phyloP scores from a whole-genome alignment of 2,329 filamentous ascomycete species.

The Lithohypha guttulata region DNA sequence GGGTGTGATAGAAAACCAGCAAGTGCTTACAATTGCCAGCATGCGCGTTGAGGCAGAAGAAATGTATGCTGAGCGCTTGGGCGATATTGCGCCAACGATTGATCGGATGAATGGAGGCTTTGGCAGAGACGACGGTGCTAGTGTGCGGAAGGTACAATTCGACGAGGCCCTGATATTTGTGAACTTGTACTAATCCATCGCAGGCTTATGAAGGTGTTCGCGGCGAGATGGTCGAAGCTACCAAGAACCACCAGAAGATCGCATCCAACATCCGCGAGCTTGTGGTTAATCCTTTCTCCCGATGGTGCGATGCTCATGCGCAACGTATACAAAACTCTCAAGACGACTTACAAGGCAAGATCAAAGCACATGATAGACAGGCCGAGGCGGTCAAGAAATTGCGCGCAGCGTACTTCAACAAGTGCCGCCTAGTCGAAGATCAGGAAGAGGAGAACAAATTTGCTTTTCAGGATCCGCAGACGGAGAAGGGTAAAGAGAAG shows the following conservation, averaged over 20 bases:
- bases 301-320: conserved; percentile 95
- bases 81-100: conserved; percentile 69
- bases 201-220: conserved; percentile 91
- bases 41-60: conserved; percentile 96
- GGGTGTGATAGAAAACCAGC: conserved; percentile 87
- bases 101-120: conserved; percentile 81
- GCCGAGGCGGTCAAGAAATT: conserved; percentile 84
- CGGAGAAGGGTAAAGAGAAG: conserved; percentile 26
- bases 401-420: conserved; percentile 96
- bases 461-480: conserved; percentile 79
- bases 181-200: conserved; percentile 1
- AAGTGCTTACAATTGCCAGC: conserved; percentile 80
- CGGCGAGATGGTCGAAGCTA: conserved; percentile 80
- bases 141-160: conserved; percentile 69
- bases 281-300: conserved; percentile 84
- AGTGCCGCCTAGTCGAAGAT: conserved; percentile 90
- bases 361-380: conserved; percentile 89
- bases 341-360: conserved; percentile 79
- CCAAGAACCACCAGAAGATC: conserved; percentile 87
- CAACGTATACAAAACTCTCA: conserved; percentile 84
- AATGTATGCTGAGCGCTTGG: conserved; percentile 67
- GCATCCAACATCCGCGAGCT: conserved; percentile 92
- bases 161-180: background rate
- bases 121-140: conserved; percentile 83
- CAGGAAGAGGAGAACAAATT: conserved; percentile 97